Base-by-base conservation (phyloP, 768 basidiomycete species). In the Kwoniella sp. region DNA sequence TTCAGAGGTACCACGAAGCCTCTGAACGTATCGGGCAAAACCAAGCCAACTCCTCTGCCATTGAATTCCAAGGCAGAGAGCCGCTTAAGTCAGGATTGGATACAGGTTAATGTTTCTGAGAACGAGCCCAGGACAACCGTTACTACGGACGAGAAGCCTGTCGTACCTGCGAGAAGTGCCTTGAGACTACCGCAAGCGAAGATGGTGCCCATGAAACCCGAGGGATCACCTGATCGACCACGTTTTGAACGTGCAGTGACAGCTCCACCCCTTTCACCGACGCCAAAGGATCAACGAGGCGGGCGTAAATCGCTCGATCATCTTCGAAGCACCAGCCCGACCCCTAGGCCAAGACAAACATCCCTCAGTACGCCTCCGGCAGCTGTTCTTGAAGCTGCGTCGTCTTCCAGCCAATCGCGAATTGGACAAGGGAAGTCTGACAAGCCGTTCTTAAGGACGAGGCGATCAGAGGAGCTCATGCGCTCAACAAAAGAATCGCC, bases 41-140 rank as follows among this genome's bases (percentile, higher is more conserved):
- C 50, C 41, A 26, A 50, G 17, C 55, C 13, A 23, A 61, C 58
- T 41, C 65, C 63, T 47, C 52, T 41, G 15, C 51, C 55, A n/a
- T 47, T 63, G 28, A 61, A 54, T 17, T 61, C 41, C 7, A 70
- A 69, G 60, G 11, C 41, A 17, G 61, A 73, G 61, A 63, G 66
- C 28, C 54, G 74, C 12, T 47, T 76, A 23, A 72, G 70, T 31
- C 75, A 76, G 52, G 69, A 76, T 57, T 76, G 75, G 75, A 60
- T 73, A 17, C 65, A 71, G 38, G 62, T 72, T 9, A 45, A 54
- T 34, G 29, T 56, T 9, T 55, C 64, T 4, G 59, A 60, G 17
- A 38, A 47, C 9, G 55, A 50, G 26, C 8, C 23, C 15, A 31
- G 47, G 23, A 4, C 34, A 29, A 63, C 4, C 17, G 23, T 28